A percentile compares a stretch with the other conserved stretches of the same genome.
phyloP scores from a whole-genome alignment of 1,139 yeast species.

The Suhomyces maxii region DNA sequence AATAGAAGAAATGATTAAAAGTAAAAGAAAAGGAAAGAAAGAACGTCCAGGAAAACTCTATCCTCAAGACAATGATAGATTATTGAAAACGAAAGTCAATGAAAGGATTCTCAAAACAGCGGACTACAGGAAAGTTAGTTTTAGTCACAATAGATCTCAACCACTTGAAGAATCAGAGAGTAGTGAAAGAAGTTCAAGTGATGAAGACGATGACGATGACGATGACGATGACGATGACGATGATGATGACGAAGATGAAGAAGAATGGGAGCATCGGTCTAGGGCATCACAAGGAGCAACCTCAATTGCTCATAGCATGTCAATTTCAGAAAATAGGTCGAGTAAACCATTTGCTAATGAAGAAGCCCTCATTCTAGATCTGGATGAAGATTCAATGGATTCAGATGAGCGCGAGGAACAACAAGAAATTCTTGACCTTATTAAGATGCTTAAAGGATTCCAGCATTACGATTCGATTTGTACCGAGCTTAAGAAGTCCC shows the following conservation, averaged over 20 bases:
- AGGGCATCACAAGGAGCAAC: not conserved
- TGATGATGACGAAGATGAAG: not conserved
- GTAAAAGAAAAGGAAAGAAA: slow-evolving; percentile 8
- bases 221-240: slow-evolving; percentile 1
- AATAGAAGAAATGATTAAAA: slow-evolving; percentile 24
- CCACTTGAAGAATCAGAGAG: not conserved
- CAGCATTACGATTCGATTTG: slow-evolving; percentile 74
- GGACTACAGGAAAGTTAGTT: slow-evolving; percentile 34
- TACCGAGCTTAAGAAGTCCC: slow-evolving; percentile 61
- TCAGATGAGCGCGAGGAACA: slow-evolving; percentile 25
- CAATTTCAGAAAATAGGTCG: not conserved
- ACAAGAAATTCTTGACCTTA: slow-evolving; percentile 29
- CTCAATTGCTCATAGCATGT: not conserved
- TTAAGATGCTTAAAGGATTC: slow-evolving; percentile 55
- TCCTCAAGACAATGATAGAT: slow-evolving; percentile 11
- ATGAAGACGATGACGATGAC: slow-evolving; percentile 3
- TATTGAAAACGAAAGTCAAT: slow-evolving; percentile 28
- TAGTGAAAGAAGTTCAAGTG: slow-evolving; percentile 7
- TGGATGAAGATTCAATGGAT: slow-evolving; percentile 7
- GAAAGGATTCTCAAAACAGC: slow-evolving; percentile 29
- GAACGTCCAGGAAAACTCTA: not conserved
- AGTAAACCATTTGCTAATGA: slow-evolving; percentile 3
- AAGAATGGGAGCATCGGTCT: not conserved
- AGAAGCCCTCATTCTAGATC: slow-evolving; percentile 10
- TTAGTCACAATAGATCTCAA: slow-evolving; percentile 26